phyloP scores from a whole-genome alignment of 2,329 filamentous ascomycete species.

The Chalaropsis thielavioides region DNA sequence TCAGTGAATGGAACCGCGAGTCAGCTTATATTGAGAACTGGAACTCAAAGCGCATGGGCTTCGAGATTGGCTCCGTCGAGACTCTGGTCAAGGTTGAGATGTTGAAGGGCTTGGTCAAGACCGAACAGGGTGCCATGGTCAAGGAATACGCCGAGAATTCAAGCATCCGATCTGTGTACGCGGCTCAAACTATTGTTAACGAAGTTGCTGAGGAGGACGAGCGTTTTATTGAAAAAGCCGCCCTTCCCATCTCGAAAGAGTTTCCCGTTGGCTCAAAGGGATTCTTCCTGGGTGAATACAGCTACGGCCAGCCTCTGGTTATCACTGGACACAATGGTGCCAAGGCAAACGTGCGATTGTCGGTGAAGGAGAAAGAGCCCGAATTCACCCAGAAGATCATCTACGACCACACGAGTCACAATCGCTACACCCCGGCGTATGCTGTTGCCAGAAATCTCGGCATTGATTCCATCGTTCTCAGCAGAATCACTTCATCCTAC shows the following conservation, averaged over 20 bases:
- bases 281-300: constrained; percentile 89
- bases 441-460: constrained; percentile 70
- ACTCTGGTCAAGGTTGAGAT: constrained; percentile 85
- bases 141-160: constrained; percentile 85
- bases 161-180: constrained; percentile 77
- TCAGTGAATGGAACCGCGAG: constrained; percentile 72
- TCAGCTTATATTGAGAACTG: constrained; percentile 67
- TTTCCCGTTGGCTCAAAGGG: constrained; percentile 70
- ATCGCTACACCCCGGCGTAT: constrained; percentile 73
- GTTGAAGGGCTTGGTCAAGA: constrained; percentile 80
- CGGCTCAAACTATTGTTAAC: constrained; percentile 82
- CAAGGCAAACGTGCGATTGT: constrained; percentile 68
- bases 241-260: constrained; percentile 80
- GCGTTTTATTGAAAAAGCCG: constrained; percentile 79
- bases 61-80: constrained; percentile 74
- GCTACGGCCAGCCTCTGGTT: constrained; percentile 80
- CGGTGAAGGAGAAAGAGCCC: constrained; percentile 55
- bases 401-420: constrained; percentile 49
- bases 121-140: constrained; percentile 74
- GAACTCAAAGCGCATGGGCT: constrained; percentile 83
- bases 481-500: constrained; percentile 93
- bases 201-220: constrained; percentile 80
- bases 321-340: constrained; percentile 59
- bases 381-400: constrained; percentile 73
- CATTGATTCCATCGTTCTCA: constrained; percentile 74